Evolutionary conservation across 768 basidiomycete species (phyloP).

Genomic region (Rhodosporidiobolus sp.): DNA sequence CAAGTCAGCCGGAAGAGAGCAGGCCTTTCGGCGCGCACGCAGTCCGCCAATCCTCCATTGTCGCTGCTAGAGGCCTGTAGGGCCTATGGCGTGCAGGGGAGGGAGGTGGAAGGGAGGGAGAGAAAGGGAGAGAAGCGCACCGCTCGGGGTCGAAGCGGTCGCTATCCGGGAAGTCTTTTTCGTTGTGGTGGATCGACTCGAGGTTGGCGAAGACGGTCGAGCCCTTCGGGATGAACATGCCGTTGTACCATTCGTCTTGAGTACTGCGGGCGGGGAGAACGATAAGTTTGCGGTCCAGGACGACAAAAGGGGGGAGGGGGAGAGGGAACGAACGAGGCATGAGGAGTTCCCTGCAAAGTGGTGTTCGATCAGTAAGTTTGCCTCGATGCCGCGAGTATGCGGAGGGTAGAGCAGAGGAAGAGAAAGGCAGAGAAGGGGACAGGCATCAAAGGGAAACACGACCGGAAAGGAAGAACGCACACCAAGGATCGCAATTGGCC

Average conservation of each 20-base stretch:
- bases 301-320: too few relatives aligned
- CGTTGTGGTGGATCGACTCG: constrained; percentile 35
- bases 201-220: constrained; percentile 30
- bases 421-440: not conserved
- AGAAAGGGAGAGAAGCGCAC: not conserved
- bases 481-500: constrained; percentile 30
- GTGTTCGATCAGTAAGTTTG: too few relatives aligned
- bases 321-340: not conserved
- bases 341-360: constrained; percentile 11
- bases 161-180: constrained; percentile 38
- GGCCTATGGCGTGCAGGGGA: too few relatives aligned
- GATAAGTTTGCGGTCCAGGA: not conserved
- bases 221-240: constrained; percentile 14
- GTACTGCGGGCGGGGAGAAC: not conserved
- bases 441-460: too few relatives aligned
- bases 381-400: too few relatives aligned
- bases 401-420: too few relatives aligned
- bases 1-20: too few relatives aligned
- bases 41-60: too few relatives aligned
- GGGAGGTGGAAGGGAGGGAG: too few relatives aligned
- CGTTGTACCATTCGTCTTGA: constrained; percentile 23
- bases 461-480: not conserved
- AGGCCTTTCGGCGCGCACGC: too few relatives aligned
- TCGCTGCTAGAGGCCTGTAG: too few relatives aligned
- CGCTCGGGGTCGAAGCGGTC: constrained; percentile 39